A percentile compares a stretch with the other conserved stretches of the same genome.
phyloP scores from a whole-genome alignment of 148 eudicot genomes.

The Vaccinium vitisidaea region DNA sequence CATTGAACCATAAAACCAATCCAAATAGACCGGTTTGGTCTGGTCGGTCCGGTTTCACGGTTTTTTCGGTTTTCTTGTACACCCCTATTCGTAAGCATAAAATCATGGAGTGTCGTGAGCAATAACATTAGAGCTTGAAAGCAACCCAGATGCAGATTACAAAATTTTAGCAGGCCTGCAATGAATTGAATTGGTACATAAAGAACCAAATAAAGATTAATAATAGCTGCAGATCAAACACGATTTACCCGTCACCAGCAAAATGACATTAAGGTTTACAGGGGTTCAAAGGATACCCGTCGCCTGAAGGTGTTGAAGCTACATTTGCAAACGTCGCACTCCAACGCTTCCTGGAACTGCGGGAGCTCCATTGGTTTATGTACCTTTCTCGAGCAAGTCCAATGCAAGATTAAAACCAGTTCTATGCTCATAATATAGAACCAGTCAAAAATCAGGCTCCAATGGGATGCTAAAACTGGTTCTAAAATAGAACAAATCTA shows the following conservation, averaged over 20 bases:
- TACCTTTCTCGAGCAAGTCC: neutral
- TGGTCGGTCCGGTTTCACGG: no score
- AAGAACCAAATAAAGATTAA: neutral
- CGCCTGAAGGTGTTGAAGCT: slow-evolving; percentile 89
- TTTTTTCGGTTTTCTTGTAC: no score
- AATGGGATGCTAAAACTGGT: no score
- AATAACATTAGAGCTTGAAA: neutral
- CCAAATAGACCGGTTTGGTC: no score
- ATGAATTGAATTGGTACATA: neutral
- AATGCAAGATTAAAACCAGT: no score
- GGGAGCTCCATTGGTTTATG: slow-evolving; percentile 56
- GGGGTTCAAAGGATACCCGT: slow-evolving; percentile 43
- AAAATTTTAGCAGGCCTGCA: neutral
- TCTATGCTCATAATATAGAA: no score
- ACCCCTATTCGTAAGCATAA: neutral
- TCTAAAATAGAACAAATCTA: no score
- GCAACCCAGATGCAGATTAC: neutral
- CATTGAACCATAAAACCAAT: no score
- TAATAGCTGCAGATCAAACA: neutral
- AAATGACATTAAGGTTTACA: neutral
- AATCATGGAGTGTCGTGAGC: neutral
- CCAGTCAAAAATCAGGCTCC: no score
- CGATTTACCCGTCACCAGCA: neutral
- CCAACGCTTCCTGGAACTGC: slow-evolving; percentile 71
- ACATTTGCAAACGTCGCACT: slow-evolving; percentile 93